Evolutionary conservation across 192 early-diverging fungal genomes (phyloP).

Genomic region (Mortierella hygrophila): DNA sequence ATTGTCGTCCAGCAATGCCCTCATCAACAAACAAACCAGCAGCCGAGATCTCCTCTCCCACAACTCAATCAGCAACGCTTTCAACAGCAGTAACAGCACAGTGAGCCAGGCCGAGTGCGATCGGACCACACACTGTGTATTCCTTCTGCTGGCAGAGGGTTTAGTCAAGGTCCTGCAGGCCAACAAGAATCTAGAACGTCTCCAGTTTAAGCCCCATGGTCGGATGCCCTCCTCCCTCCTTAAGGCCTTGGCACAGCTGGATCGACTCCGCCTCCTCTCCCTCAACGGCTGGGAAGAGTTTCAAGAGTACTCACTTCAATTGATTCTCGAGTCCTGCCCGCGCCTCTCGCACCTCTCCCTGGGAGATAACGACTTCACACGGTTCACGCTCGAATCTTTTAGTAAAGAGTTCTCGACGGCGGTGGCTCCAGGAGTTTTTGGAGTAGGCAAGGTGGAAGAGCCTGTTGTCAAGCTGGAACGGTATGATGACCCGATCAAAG

Average conservation of each 20-base stretch:
- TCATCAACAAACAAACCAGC: not conserved
- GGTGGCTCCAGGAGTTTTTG: not conserved
- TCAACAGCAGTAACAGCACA: not conserved
- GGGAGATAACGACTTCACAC: conserved; percentile 44
- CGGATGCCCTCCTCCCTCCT: conserved; percentile 21
- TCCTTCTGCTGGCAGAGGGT: conserved; percentile 16
- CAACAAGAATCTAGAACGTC: conserved; percentile 23
- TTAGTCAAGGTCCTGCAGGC: conserved; percentile 16
- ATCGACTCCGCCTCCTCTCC: conserved; percentile 18
- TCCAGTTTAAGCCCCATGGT: conserved; percentile 27
- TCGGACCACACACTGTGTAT: conserved; percentile 4
- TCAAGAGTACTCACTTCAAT: conserved; percentile 42
- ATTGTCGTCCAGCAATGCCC: not conserved
- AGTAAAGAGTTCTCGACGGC: not conserved
- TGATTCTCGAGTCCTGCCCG: conserved; percentile 28
- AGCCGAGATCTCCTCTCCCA: not conserved
- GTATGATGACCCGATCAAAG: conserved; percentile 48
- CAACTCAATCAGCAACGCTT: not conserved
- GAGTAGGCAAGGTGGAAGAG: not conserved
- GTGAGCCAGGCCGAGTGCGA: not conserved
- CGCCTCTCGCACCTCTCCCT: conserved; percentile 31
- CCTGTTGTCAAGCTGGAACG: conserved; percentile 13
- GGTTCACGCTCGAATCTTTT: conserved; percentile 30
- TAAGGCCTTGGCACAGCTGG: conserved; percentile 18
- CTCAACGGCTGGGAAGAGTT: conserved; percentile 49